Base-by-base conservation (phyloP, 148 eudicot genomes). In the Rhododendron ferrugineum region DNA sequence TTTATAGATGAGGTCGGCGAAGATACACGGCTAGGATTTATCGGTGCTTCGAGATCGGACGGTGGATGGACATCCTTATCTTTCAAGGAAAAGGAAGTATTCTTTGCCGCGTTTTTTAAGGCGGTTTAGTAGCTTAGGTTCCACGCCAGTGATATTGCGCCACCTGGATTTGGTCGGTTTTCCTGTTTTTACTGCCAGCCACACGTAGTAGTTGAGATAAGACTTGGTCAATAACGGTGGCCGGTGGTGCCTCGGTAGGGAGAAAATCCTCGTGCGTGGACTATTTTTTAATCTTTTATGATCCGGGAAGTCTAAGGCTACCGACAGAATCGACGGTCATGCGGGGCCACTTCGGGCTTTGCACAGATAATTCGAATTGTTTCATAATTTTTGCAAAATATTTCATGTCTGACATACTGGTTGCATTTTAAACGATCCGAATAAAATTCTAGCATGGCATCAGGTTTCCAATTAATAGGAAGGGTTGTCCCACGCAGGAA, bases 271-370 rank as follows among this genome's bases (percentile, higher is more conserved):
- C 44, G 8, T 40, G 44, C 8, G 44, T 6, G 44, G 44, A 0
- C 44, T 40, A 0, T 40, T 40, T 40, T 40, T 40, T 37, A 37
- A 37, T 37, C 40, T 37, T 37, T 37, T 37, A 0, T 4, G 40
- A 37, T 37, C 40, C 5, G 40, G 5, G 4, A 37, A 37, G 5
- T 37, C 5, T 37, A 3, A 37, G 40, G 5, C 40, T 5, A 37
- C 40, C 40, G 5, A 37, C 5, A 5, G 36, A 36, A 36, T 3
- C 3, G 37, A 36, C 37, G 3, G 37, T 3, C 37, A 36, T 2
- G 2, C 37, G 3, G 4, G 37, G 3, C 3, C 3, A 2, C 3
- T 2, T 2, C 37, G 37, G 0, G 5, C 0, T 0, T 37, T 0
- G 40, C 0, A 5, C 40, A 0, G 0, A 5, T 37, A 4, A 37